Percentiles rank a stretch among this genome's conserved stretches.
Conservation (phyloP, 768 basidiomycete genomes). For the Glaciozyma martinii region DNA sequence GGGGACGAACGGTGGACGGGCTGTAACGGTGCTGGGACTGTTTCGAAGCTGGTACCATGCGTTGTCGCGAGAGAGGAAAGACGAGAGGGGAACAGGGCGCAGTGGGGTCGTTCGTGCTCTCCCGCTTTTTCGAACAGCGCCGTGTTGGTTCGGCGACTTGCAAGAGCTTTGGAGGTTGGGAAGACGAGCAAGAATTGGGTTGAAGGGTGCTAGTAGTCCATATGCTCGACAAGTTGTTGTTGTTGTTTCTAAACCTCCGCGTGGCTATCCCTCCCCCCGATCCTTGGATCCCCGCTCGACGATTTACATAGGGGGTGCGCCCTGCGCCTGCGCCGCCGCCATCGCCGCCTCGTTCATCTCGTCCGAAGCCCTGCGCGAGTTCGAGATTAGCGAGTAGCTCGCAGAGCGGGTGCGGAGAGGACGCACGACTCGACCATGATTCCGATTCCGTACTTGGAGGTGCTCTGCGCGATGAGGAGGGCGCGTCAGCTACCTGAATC, state of each 20-base stretch:
- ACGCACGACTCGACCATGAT: conserved; percentile 15
- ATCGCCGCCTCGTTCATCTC: not conserved
- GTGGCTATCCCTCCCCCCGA: too few relatives aligned
- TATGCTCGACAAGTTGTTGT: too few relatives aligned
- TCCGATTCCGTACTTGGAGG: conserved; percentile 28
- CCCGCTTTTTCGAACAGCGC: too few relatives aligned
- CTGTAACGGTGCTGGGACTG: not conserved
- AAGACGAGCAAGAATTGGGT: too few relatives aligned
- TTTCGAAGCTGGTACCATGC: not conserved
- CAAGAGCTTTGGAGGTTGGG: too few relatives aligned
- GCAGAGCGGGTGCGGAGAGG: too few relatives aligned
- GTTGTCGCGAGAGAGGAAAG: not conserved
- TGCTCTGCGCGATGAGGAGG: not conserved
- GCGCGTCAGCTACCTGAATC: not conserved
- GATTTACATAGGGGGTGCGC: not conserved
- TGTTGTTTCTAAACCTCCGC: too few relatives aligned
- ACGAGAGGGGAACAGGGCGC: too few relatives aligned
- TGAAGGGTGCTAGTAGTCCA: conserved; percentile 4
- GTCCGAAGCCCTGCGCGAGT: not conserved
- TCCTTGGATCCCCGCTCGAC: too few relatives aligned
- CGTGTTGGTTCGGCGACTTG: too few relatives aligned
- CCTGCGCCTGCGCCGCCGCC: not conserved
- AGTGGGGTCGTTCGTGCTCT: too few relatives aligned
- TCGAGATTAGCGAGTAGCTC: too few relatives aligned
- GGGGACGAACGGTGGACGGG: not conserved